Conservation (phyloP, 257 asterid genomes). For the Mitragyna speciosa region DNA sequence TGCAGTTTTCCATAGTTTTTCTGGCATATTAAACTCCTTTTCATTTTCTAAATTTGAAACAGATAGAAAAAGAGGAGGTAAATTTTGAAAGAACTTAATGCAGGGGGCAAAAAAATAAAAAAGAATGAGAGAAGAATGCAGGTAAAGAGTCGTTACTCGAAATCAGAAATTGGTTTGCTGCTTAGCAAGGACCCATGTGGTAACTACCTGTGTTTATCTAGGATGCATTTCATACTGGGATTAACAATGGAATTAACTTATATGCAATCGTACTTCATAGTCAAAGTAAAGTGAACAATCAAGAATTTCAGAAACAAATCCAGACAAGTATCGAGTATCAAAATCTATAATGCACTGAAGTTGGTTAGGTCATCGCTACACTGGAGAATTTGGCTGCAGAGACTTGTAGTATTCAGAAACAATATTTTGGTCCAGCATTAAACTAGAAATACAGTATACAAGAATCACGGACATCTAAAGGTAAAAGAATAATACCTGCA, state of each 20-base stretch:
- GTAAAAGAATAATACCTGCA: conserved; percentile 53
- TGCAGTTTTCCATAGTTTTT: not conserved
- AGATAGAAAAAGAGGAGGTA: not conserved
- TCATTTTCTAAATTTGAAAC: not conserved
- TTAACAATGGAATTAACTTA: not conserved
- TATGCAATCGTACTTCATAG: not conserved
- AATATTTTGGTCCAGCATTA: conserved; percentile 3
- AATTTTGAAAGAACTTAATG: not conserved
- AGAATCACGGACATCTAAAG: not conserved
- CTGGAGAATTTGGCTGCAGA: not conserved
- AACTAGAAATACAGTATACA: not conserved
- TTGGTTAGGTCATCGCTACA: not conserved
- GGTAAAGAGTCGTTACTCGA: no score
- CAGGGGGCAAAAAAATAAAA: not conserved
- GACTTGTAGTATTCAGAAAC: not conserved
- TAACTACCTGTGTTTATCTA: not conserved
- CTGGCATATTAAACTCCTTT: not conserved
- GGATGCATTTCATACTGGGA: not conserved
- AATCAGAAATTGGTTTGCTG: not conserved
- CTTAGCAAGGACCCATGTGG: not conserved
- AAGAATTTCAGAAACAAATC: not conserved
- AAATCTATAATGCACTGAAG: not conserved
- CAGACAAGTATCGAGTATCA: not conserved
- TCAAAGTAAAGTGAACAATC: not conserved
- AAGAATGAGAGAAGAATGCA: not conserved